Conservation (phyloP, 176 grass and related monocot genomes). For the Eragrostis nindensis region DNA sequence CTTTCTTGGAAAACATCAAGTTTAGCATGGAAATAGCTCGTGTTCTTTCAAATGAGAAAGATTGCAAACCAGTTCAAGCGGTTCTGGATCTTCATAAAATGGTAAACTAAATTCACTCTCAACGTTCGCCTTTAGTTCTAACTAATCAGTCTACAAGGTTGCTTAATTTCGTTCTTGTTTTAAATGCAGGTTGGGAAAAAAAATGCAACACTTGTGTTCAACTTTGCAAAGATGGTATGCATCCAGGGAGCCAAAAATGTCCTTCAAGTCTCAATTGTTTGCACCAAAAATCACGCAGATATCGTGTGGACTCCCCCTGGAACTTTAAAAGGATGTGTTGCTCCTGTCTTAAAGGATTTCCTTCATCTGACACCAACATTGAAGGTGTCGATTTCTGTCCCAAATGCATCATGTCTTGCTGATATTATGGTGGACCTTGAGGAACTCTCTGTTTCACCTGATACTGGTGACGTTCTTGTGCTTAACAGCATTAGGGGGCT, state of each 20-base stretch:
- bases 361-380: background rate
- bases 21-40: background rate
- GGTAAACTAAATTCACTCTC: too few relatives aligned
- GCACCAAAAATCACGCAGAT: too few relatives aligned
- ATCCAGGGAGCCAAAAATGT: background rate
- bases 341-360: background rate
- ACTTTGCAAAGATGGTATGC: background rate
- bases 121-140: background rate
- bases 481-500: background rate
- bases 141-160: background rate
- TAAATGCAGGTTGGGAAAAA: background rate
- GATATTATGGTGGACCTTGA: background rate
- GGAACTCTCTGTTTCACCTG: background rate
- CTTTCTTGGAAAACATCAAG: background rate
- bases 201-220: background rate
- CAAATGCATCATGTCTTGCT: background rate
- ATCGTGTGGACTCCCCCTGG: too few relatives aligned
- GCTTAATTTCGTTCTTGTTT: background rate
- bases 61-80: background rate
- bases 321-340: background rate
- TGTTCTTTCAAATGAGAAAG: background rate
- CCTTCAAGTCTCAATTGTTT: too few relatives aligned
- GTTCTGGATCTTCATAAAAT: too few relatives aligned
- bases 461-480: background rate
- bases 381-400: background rate